A percentile compares a stretch with the other conserved stretches of the same genome.
These are phyloP conservation scores for Ichthyophonus hoferi DNA, from an alignment of 208 protist species.

Conservation along the genomic window DNA sequence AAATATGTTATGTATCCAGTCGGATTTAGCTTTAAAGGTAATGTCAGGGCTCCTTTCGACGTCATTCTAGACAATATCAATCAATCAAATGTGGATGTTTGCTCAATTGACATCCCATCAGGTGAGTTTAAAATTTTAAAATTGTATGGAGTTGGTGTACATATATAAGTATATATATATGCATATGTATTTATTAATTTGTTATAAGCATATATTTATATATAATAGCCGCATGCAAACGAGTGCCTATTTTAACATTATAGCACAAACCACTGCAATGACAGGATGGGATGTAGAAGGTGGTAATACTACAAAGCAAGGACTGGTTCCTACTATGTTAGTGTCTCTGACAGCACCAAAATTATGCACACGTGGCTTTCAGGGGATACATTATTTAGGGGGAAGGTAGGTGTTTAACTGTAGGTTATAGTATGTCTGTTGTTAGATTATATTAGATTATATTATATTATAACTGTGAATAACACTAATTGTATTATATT, in stretches of 20 bases:
- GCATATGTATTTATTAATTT: neutral
- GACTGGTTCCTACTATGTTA: constrained; percentile 42
- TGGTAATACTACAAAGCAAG: constrained; percentile 41
- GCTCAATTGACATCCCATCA: constrained; percentile 32
- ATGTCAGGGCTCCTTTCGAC: constrained; percentile 57
- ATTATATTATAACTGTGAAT: neutral
- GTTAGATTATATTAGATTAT: neutral
- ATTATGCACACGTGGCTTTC: constrained; percentile 53
- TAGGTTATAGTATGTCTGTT: neutral
- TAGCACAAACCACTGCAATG: too few species aligned
- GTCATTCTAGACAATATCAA: neutral
- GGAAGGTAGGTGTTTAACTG: neutral
- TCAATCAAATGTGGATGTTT: neutral
- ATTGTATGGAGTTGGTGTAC: too few species aligned
- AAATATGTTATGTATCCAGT: too few species aligned
- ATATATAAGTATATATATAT: neutral
- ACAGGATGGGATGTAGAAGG: constrained; percentile 65
- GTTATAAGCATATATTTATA: too few species aligned
- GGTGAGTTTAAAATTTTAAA: neutral
- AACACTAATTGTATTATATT: neutral
- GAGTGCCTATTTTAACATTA: too few species aligned
- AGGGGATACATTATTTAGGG: constrained; percentile 47
- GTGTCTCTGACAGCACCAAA: constrained; percentile 67
- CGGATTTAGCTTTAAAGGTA: constrained; percentile 61
- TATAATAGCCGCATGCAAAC: too few species aligned